Conservation (phyloP, 495 filamentous ascomycete genomes). For the Immersiella caudata region DNA sequence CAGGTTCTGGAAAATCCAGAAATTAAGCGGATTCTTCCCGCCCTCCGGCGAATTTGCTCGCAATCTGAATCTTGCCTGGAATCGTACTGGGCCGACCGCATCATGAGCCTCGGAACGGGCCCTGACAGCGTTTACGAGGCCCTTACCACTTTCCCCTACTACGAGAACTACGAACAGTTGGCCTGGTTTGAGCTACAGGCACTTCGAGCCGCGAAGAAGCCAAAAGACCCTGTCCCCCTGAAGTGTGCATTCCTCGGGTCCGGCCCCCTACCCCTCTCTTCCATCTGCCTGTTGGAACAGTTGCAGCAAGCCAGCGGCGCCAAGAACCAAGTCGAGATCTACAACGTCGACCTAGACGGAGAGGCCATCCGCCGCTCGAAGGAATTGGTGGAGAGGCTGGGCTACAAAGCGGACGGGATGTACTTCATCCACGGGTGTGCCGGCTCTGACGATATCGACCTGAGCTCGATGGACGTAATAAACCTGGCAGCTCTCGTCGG, state of each 20-base stretch:
- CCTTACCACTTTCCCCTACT: constrained; percentile 35
- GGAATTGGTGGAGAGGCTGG: constrained; percentile 22
- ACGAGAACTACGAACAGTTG: constrained; percentile 37
- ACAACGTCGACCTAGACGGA: constrained; percentile 32
- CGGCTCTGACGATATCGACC: constrained; percentile 23
- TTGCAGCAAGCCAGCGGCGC: constrained; percentile 20
- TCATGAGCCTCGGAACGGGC: not conserved
- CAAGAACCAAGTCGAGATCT: constrained; percentile 14
- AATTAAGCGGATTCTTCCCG: not conserved
- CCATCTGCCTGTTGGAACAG: constrained; percentile 30
- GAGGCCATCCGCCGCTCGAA: constrained; percentile 29
- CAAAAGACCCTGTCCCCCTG: constrained; percentile 12
- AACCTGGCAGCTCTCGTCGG: constrained; percentile 39
- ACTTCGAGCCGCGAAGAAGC: constrained; percentile 28
- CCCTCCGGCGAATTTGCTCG: not conserved
- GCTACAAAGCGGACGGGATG: constrained; percentile 30
- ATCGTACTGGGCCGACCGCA: not conserved
- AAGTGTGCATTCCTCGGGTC: constrained; percentile 38
- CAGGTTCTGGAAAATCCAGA: not conserved
- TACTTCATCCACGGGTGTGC: constrained; percentile 26
- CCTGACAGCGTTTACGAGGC: constrained; percentile 21
- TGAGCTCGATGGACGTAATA: constrained; percentile 28
- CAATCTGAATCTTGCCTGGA: constrained; percentile 7
- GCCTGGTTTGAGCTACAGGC: constrained; percentile 35
- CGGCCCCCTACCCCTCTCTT: constrained; percentile 36